Base-by-base conservation (phyloP, 352 stramenopile species). In the Plasmopara muralis region DNA sequence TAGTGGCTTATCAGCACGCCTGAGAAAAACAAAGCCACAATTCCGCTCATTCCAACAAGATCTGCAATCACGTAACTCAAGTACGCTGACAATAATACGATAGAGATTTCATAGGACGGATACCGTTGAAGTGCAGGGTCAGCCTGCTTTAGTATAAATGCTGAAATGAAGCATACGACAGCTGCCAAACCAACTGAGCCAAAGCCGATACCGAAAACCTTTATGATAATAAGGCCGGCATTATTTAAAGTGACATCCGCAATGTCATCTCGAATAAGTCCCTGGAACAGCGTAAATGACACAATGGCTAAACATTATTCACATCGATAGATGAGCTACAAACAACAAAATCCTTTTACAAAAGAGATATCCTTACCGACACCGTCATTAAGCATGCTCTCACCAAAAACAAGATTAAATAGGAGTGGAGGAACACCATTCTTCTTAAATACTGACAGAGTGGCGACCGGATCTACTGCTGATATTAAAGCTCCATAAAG, bases 381-480 rank as follows among this genome's bases (percentile, higher is more conserved):
- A 47, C 88, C 91, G 57, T 98, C 94, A 55, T 98, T 98, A 4
- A 98, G 74, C 60, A 97, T 89, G 49, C 80, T 96, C 68, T 98
- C 94, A 34, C 94, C 94, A 69, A 98, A 98, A 0, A 97, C 89
- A 43, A 98, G 73, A 60, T 97, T 98, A 62, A 98, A 98, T 6
- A 98, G 66, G 18, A 93, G 71, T 13, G 89, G 76, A 39, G 82
- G 82, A 4, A 80, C 82, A 35, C 80, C 76, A 43, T 89, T 88
- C 47, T 93, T 94, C 72, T 97, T 95, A 59, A 98, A 97, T 4
- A 97, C 87, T 0, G 87, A 93, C 4, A 98, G 60, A 12, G 89
- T 97, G 15, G 89, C 87, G 2, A 98, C 91, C 5, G 94, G 90
- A 60, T 98, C 94, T 5, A 97, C 95, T 0, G 92, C 87, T 14